Conservation (phyloP, 306 rosid species). For the Rosa chinensis region DNA sequence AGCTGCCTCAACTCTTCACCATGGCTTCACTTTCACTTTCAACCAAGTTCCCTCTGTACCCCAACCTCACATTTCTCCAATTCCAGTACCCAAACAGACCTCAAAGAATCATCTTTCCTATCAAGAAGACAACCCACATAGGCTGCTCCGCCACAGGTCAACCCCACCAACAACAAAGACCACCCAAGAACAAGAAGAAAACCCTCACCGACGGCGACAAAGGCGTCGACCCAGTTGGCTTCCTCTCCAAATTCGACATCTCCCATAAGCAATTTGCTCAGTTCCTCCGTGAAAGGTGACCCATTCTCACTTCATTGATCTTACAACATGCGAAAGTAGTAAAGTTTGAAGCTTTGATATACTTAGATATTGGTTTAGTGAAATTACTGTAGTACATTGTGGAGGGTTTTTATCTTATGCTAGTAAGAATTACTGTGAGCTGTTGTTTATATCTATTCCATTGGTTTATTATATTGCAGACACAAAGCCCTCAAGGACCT, state of each 20-base stretch:
- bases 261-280: conserved; percentile 74
- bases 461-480: conserved; percentile 38
- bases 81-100: conserved; percentile 37
- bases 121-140: conserved; percentile 24
- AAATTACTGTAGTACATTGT: not conserved
- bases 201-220: conserved; percentile 45
- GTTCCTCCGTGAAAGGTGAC: conserved; percentile 89
- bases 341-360: not conserved
- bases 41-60: conserved; percentile 36
- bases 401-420: not conserved
- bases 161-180: conserved; percentile 37
- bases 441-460: not conserved
- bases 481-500: conserved; percentile 79
- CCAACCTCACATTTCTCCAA: conserved; percentile 29
- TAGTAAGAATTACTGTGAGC: not conserved
- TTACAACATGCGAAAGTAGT: conserved; percentile 1
- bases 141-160: conserved; percentile 69
- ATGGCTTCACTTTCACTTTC: conserved; percentile 56
- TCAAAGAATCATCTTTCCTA: conserved; percentile 41
- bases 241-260: conserved; percentile 74
- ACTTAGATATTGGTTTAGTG: not conserved
- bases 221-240: conserved; percentile 81
- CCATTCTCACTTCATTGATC: conserved; percentile 14
- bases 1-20: not conserved
- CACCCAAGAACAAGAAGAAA: conserved; percentile 32